Base-by-base conservation (phyloP, 768 basidiomycete species). In the Hygrocybe punicea region DNA sequence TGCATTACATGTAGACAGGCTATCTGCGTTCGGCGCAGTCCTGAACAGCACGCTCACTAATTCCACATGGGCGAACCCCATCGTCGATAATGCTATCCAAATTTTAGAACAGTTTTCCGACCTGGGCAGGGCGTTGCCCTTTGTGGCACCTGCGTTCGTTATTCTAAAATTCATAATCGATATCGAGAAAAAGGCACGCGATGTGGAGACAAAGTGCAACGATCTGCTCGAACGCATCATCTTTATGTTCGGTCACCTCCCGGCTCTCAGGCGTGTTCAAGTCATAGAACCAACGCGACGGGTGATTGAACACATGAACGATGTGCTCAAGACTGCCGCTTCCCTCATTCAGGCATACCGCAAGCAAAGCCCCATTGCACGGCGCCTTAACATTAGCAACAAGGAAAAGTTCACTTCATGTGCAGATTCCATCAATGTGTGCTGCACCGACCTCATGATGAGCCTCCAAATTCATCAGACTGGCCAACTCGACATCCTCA, bases 391-490 rank as follows among this genome's bases (percentile, higher is more conserved):
- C 48, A 54, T 75, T 33, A 65, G 67, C 33, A 75, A 76, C 54
- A 67, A 71, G 58, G 74, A 76, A 8, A 73, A 72, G 42, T 76
- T 77, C 59, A 62, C 63, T 13, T 55, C 58, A 11, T 71, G 70
- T 55, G 74, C 69, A 2, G 65, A 69, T 3, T 56, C 58, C 16
- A 62, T 76, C 62, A 72, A 73, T 40, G 55, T 47, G 8, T 76
- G 74, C 62, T 71, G 71, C 58, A 66, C 62, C 24, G 74, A 76
- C 53, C 65, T 77, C 9, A 63, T 76, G 58, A 67, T 76, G 63
- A 77, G 76, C 63, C 66, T 77, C 29, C 75, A 77, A 49, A 77
- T 77, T 35, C 72, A 76, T 24, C 74, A 77, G 62, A 69, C 69
- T 19, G 64, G 64, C 35, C 67, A 74, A 58, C 63, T 76, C 19